Percentiles rank a stretch among this genome's conserved stretches.
Evolutionary conservation across 306 rosid species (phyloP).

Genomic region (Argentina anserina): DNA sequence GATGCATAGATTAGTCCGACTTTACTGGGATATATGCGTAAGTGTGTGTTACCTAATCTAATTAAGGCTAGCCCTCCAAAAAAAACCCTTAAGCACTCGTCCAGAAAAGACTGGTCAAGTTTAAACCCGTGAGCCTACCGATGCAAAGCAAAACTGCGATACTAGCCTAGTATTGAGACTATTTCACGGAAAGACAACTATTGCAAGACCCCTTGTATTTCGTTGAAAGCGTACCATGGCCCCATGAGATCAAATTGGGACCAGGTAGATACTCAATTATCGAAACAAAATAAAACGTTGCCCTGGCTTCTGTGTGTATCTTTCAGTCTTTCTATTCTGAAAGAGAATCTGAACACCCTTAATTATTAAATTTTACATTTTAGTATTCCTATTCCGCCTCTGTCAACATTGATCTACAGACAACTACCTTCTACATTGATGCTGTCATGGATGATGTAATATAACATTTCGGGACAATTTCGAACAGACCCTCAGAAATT

Average conservation of each 20-base stretch:
- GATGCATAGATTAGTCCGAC: too few species aligned
- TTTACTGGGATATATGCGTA: too few species aligned
- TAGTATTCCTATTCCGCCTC: not conserved
- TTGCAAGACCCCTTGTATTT: not conserved
- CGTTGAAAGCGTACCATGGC: not conserved
- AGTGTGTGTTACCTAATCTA: too few species aligned
- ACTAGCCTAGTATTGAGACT: not conserved
- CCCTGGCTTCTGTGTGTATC: not conserved
- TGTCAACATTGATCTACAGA: conserved; percentile 5
- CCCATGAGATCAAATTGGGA: conserved; percentile 29
- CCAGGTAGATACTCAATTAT: not conserved
- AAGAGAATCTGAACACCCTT: conserved; percentile 12
- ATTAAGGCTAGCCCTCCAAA: too few species aligned
- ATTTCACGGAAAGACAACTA: not conserved
- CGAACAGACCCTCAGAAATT: not conserved
- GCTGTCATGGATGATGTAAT: conserved; percentile 4
- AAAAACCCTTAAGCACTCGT: not conserved
- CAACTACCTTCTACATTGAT: not conserved
- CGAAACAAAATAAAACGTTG: not conserved
- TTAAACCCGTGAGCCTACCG: not conserved
- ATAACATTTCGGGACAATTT: not conserved
- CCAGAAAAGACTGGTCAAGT: not conserved
- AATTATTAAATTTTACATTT: not conserved
- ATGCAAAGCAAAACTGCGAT: not conserved
- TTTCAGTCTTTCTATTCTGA: not conserved